Base-by-base conservation (phyloP, 306 rosid genomes). In the Lathyrus oleraceus region DNA sequence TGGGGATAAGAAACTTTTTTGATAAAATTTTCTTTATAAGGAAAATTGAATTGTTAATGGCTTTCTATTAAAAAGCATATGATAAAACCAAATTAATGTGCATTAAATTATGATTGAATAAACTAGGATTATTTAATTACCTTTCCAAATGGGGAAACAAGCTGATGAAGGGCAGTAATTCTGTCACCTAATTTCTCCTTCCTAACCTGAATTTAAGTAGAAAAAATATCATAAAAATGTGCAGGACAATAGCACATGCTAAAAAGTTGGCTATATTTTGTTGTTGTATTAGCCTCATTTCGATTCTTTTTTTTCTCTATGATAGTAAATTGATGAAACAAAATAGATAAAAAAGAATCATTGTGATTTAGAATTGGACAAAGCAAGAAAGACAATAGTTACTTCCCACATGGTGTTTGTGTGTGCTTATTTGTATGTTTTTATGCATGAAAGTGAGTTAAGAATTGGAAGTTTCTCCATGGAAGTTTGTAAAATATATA, bases 151-250 rank as follows among this genome's bases (percentile, higher is more conserved):
- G 99, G 99, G 71, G 99, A 95, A 85, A 95, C 99, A 7, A 95
- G 85, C 81, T 95, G 99, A 85, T 95, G 99, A 78, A 95, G 99
- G 27, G 95, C 82, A 21, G 99, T 88, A 73, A 95, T 86, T 91
- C 99, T 95, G 79, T 95, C 99, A 70, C 99, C 99, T 79, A 95
- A 83, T 86, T 95, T 95, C 85, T 95, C 99, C 95, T 95, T 95
- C 88, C 99, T 84, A 54, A 91, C 99, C 99, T 95, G 85, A 71
- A 43, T 77, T 66, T 70, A 44, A 65, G 77, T n/a, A n/a, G 61
- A 61, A 69, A 75, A 27, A 54, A 75, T 61, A 27, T 66, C 28
- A 73, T 15, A n/a, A 59, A 42, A 53, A 5, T 56, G 67, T 44
- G 75, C 61, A 49, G 72, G 74, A 74, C 75, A 78, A 62, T 4